Base-by-base conservation (phyloP, 352 stramenopile genomes). In the Pythium aquatile region DNA sequence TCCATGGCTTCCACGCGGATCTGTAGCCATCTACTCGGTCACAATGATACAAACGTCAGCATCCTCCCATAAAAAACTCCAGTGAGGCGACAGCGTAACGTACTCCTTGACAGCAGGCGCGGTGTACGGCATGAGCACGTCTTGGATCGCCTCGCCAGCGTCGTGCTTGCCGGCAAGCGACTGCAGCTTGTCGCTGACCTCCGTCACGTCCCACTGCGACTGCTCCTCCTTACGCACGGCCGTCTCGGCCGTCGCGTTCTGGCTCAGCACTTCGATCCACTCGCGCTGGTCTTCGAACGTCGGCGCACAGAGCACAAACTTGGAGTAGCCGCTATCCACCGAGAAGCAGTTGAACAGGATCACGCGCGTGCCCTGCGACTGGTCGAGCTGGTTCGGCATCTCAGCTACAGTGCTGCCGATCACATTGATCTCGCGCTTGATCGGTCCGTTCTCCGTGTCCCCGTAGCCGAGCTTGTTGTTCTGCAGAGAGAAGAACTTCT, bases 351-450 rank as follows among this genome's bases (percentile, higher is more conserved):
- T 88, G 64, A 93, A 94, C 11, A 96, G 72, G 51, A 96, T 87
- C 44, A 92, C 83, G 20, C 87, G 85, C 17, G 78, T 79, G 54
- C 87, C 87, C 57, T 93, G 85, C n/a, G 85, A 93, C 55, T 96
- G 87, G 66, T 96, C 87, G 13, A 96, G 72, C 63, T 96, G 87
- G 66, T 96, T 94, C 37, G 87, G 80, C 65, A 96, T 81, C 68
- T 96, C 87, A 3, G 81, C 72, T 20, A 96, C 81, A 2, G 77
- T 75, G 42, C 85, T 93, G 16, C 83, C 83, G 33, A 96, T 93
- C 9, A 96, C 76, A 51, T 89, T 93, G 65, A 96, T 92, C 70
- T 96, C 87, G 35, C 87, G 84, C 68, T 96, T 96, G 71, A 94
- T 86, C 24, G 85, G 73, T 1, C 87, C 87, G 44, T 88, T 81